Conservation (phyloP, 805 yeast species). For the Metschnikowia chrysomelidarum region DNA sequence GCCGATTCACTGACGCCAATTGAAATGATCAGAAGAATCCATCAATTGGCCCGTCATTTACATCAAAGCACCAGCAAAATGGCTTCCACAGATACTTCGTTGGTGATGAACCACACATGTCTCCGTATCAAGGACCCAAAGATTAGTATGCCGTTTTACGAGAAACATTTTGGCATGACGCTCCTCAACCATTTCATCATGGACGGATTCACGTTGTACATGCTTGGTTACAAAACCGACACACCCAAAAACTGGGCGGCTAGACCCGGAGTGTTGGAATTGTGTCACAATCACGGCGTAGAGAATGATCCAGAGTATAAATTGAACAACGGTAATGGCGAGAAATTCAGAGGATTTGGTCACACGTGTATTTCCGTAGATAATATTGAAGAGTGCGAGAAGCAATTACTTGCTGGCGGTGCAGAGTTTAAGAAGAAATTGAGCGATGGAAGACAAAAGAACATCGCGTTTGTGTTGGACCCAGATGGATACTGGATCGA, state of each 20-base stretch:
- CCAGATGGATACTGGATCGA: slow-evolving; percentile 98
- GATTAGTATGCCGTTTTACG: slow-evolving; percentile 69
- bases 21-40: slow-evolving; percentile 5
- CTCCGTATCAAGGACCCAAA: slow-evolving; percentile 81
- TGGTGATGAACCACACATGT: slow-evolving; percentile 65
- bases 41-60: slow-evolving; percentile 6
- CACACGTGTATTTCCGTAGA: slow-evolving; percentile 89
- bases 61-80: slow-evolving; percentile 16
- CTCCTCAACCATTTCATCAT: slow-evolving; percentile 51
- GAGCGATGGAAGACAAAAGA: slow-evolving; percentile 85
- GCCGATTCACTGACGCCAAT: too few relatives aligned
- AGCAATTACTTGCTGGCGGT: slow-evolving; percentile 53
- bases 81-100: slow-evolving; percentile 35
- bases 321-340: slow-evolving; percentile 78
- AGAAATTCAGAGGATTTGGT: slow-evolving; percentile 88
- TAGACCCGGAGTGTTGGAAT: slow-evolving; percentile 72
- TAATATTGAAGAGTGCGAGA: slow-evolving; percentile 64
- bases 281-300: slow-evolving; percentile 77
- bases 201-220: slow-evolving; percentile 62
- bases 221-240: slow-evolving; percentile 56
- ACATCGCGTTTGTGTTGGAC: slow-evolving; percentile 92
- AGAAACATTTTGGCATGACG: slow-evolving; percentile 70
- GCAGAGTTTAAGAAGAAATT: slow-evolving; percentile 81
- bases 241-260: slow-evolving; percentile 44
- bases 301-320: slow-evolving; percentile 55